Evolutionary conservation across 2,329 filamentous ascomycete species (phyloP), one percentile per base, ranked within the genome.

Genomic region (Bisporella sp.): DNA sequence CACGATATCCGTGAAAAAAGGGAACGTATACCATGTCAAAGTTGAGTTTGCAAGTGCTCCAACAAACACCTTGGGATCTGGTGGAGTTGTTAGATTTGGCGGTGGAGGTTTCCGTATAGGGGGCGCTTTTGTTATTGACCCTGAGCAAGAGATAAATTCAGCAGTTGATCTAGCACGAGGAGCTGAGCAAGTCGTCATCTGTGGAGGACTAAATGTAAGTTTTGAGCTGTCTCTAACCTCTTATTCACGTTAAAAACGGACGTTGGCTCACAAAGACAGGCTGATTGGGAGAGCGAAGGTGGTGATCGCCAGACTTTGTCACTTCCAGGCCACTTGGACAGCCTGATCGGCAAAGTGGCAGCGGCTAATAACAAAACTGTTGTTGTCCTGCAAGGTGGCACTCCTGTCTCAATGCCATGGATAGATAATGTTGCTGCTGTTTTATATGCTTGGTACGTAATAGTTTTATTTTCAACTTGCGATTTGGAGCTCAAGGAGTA

Each of bases 101-200:
- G 72, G 74, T 33, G 82, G 83, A 33, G 80, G 78, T 1, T 74
- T 85, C 46, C 74, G 81, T 43, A 70, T 86, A n/a, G 81, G 82
- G 31, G 79, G 75, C 13, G 77, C 74, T 65, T 76, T 75, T 54
- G 72, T 77, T 29, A 74, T 82, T 40, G 74, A 81, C 56, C 68
- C 74, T 41, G 67, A 77, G 51, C 71, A 74, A n/a, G 77, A 82
- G 59, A 82, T 89, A 50, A 69, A 75, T 44, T 74, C 80, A 52
- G 86, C 88, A 0, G 83, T 85, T 1, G 72, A 77, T 35, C 72
- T 84, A 5, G 88, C 88, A 35, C 75, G 73, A 61, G 74, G 77
- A 41, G 82, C 84, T 1, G 87, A 91, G 49, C 83, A 89, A 62
- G 87, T 89, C 46, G 75, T 93, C 53, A 71, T 92, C 45, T 86